These are phyloP conservation scores for Diaporthe aspalathi DNA, from an alignment of 2,329 filamentous ascomycete species.

Conservation along the genomic window DNA sequence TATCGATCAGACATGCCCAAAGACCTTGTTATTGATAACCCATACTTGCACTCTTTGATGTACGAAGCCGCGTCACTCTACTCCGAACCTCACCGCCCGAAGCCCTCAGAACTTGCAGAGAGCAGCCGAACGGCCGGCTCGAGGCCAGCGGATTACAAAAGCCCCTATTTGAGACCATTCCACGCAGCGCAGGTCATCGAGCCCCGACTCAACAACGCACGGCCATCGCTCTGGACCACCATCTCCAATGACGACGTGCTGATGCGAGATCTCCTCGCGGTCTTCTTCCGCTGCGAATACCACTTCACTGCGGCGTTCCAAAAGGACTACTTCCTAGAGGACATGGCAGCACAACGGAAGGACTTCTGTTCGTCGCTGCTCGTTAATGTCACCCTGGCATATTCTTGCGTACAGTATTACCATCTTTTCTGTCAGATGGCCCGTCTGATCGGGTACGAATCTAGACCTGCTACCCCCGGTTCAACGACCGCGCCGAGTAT, in stretches of 20 bases:
- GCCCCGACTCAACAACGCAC: neutral
- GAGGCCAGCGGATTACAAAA: neutral
- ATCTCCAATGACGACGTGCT: slow-evolving; percentile 18
- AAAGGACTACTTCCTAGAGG: neutral
- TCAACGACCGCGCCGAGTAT: slow-evolving; percentile 4
- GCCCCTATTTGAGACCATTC: neutral
- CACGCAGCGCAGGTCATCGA: slow-evolving; percentile 1
- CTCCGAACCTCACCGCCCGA: neutral
- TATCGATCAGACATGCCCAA: neutral
- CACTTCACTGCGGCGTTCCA: slow-evolving; percentile 4
- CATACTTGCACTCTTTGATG: neutral
- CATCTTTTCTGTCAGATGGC: neutral
- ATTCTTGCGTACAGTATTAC: slow-evolving; percentile 7
- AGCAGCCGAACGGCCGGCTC: neutral
- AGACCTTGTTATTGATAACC: neutral
- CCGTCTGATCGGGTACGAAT: neutral
- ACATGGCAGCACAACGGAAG: neutral
- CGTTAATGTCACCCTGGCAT: slow-evolving; percentile 3
- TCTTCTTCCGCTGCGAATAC: slow-evolving; percentile 10
- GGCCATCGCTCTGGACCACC: slow-evolving; percentile 3
- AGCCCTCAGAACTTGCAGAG: neutral
- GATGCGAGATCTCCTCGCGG: slow-evolving; percentile 14
- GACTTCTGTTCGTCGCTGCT: neutral
- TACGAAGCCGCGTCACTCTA: slow-evolving; percentile 14
- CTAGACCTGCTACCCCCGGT: neutral